Evolutionary conservation across 495 filamentous ascomycete species (phyloP).

Genomic region (Pyronema omphalodes): DNA sequence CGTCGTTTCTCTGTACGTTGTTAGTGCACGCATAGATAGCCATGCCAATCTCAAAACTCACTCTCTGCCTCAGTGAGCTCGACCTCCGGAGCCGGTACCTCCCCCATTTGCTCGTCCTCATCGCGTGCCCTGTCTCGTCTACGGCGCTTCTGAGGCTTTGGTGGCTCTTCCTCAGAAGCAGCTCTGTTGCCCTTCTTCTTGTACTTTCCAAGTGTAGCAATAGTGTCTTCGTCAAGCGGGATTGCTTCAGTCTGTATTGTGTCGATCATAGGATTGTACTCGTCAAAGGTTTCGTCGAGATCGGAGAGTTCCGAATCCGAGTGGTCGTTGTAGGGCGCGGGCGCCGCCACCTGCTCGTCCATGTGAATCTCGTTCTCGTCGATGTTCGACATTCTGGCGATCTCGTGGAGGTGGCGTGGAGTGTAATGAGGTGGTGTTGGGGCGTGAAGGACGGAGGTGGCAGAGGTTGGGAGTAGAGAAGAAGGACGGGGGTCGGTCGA

Average conservation of each 20-base stretch:
- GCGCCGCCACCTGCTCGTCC: too few relatives aligned
- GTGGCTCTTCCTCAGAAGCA: constrained; percentile 43
- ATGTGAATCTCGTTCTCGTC: constrained; percentile 16
- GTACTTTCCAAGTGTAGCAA: constrained; percentile 59
- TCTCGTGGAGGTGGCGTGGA: too few relatives aligned
- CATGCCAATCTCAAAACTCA: constrained; percentile 7
- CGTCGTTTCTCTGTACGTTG: constrained; percentile 29
- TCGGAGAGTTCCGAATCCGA: constrained; percentile 79
- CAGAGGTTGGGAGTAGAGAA: not conserved
- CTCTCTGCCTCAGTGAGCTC: constrained; percentile 35
- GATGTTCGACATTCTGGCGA: constrained; percentile 29
- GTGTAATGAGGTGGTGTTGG: not conserved
- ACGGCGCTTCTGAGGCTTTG: constrained; percentile 45
- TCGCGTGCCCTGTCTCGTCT: constrained; percentile 40
- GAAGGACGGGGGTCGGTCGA: not conserved
- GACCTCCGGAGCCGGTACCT: constrained; percentile 12
- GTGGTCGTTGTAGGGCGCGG: constrained; percentile 26
- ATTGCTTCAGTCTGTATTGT: constrained; percentile 32
- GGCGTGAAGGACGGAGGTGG: not conserved
- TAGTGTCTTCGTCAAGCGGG: constrained; percentile 73
- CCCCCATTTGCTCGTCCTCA: constrained; percentile 34
- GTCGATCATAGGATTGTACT: constrained; percentile 69
- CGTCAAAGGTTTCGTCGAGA: constrained; percentile 79
- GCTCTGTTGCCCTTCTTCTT: constrained; percentile 50
- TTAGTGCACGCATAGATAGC: not conserved